Base-by-base conservation (phyloP, 371 early-diverging fungal species). In the Globomyces sp. region DNA sequence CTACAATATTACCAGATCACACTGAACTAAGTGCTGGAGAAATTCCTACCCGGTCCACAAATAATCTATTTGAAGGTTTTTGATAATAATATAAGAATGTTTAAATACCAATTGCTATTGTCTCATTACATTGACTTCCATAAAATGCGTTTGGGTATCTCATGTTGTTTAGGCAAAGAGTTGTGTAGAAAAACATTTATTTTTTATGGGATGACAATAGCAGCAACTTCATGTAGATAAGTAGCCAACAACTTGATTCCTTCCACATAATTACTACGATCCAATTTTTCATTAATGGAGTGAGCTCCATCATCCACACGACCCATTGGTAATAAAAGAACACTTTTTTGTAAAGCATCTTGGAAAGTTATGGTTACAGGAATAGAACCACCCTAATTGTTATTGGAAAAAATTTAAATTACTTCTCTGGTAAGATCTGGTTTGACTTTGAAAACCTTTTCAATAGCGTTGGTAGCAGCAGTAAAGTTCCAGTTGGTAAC, bases 361-460 rank as follows among this genome's bases (percentile, higher is more conserved):
- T 96, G 93, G 87, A 98, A 96, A 34, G 94, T 93, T 66, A 98
- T 83, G 8, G 97, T 96, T 34, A 98, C 95, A n/a, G 98, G 98
- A 71, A 98, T 98, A 47, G 92, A 92, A 5, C 97, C 95, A 60
- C 60, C 60, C 24, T 24, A 24, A 24, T 24, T 24, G 24, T 24
- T 24, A 24, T 24, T 24, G 24, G 24, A 24, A 24, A 24, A 24
- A 24, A 24, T 24, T 24, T 0, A 24, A 24, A 24, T 24, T 67
- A 96, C 98, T 85, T 98, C 98, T 73, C 98, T 90, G 36, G 97
- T 98, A 73, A 91, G 82, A 71, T 98, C 98, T 64, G 98, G 98
- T 78, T 85, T 89, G 69, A 89, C 88, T 57, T 86, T 84, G 76
- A 88, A 95, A 36, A 96, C 93, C 58, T 80, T 86, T 81, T 96